These are phyloP conservation scores for Marchantia paleacea DNA, from an alignment of 225 moss, liverwort and hornwort genomes.

Conservation along the genomic window DNA sequence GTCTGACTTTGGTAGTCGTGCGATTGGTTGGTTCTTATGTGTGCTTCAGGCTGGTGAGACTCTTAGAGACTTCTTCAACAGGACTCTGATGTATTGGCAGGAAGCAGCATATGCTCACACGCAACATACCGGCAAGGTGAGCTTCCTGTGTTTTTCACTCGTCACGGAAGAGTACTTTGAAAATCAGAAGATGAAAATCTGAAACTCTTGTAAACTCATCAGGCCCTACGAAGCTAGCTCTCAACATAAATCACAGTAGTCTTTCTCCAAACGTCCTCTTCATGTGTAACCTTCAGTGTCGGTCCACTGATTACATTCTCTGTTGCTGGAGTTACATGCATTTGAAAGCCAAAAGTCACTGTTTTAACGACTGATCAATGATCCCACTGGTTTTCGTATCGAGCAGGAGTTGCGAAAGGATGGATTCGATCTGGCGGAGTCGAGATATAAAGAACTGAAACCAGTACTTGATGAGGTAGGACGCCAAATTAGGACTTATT, in stretches of 20 bases:
- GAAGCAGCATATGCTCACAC: constrained; percentile 86
- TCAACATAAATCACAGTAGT: no score
- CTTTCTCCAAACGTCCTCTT: neutral
- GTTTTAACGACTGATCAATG: no score
- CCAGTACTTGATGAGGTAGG: constrained; percentile 74
- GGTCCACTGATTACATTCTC: neutral
- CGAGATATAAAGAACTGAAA: constrained; percentile 74
- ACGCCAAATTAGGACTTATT: neutral
- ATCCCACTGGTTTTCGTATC: neutral
- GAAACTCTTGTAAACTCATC: neutral
- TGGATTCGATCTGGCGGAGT: constrained; percentile 82
- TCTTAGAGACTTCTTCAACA: constrained; percentile 67
- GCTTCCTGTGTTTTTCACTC: neutral
- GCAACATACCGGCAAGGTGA: constrained; percentile 71
- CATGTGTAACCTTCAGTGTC: neutral
- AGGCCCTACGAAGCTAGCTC: neutral
- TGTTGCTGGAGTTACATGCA: neutral
- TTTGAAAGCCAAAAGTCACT: neutral
- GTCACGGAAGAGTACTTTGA: neutral
- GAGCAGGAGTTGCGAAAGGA: constrained; percentile 67
- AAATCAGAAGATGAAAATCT: neutral
- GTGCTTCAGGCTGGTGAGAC: constrained; percentile 64
- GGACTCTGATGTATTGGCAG: constrained; percentile 82
- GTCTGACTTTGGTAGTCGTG: neutral
- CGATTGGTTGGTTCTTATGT: neutral